Conservation (phyloP, 495 filamentous ascomycete genomes). For the Poronia punctata region DNA sequence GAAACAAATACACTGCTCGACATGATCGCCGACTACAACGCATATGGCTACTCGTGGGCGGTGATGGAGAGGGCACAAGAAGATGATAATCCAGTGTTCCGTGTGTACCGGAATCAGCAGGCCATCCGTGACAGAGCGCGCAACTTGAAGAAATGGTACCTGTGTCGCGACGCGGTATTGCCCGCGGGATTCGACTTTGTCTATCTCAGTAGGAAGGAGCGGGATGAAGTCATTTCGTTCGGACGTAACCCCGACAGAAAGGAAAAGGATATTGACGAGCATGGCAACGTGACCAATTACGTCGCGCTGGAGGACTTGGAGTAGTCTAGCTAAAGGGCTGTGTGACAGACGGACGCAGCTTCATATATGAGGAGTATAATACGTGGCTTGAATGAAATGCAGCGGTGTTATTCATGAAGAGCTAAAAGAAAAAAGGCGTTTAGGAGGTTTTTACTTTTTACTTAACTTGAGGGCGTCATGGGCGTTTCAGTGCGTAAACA, state of each 20-base stretch:
- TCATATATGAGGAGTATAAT: too few relatives aligned
- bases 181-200: constrained; percentile 45
- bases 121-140: constrained; percentile 62
- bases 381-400: too few relatives aligned
- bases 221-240: constrained; percentile 27
- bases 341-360: too few relatives aligned
- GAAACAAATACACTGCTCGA: constrained; percentile 41
- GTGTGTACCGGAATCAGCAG: constrained; percentile 47
- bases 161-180: constrained; percentile 40
- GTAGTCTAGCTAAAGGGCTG: too few relatives aligned
- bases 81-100: too few relatives aligned
- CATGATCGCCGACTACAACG: constrained; percentile 39
- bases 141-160: constrained; percentile 52
- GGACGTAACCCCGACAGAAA: constrained; percentile 39
- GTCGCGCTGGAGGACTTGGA: too few relatives aligned
- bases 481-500: too few relatives aligned
- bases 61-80: constrained; percentile 41
- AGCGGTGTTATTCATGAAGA: neutral
- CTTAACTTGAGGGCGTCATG: too few relatives aligned
- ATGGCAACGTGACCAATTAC: constrained; percentile 28
- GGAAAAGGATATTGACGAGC: constrained; percentile 31
- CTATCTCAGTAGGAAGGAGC: constrained; percentile 44
- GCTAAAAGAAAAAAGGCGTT: neutral
- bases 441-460: too few relatives aligned
- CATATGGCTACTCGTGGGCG: constrained; percentile 49